Base-by-base conservation (phyloP, 345 rosid genomes). In the Melastoma malabathricum region DNA sequence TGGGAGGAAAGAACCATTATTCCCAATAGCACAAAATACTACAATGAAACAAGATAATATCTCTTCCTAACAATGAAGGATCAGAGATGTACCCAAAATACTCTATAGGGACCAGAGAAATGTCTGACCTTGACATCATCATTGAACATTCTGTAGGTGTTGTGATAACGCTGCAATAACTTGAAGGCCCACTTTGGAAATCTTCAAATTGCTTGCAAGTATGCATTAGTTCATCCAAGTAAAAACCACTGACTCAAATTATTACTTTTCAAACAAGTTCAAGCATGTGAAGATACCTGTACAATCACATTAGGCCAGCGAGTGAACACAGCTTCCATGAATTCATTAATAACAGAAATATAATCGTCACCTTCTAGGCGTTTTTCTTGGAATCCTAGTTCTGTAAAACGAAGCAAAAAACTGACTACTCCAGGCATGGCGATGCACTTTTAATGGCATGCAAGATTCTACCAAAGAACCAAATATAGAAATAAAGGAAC, bases 121-220 rank as follows among this genome's bases (percentile, higher is more conserved):
- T 69, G 86, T 95, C 95, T 92, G 98, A 68, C 96, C 96, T 92
- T 96, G 69, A 92, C 98, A 75, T 92, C 98, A 77, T 92, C 98
- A 15, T 92, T 92, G 61, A 92, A 92, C 98, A 92, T 92, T 65
- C 96, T 77, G 58, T 84, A 79, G 22, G 68, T 63, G 67, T 64
- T 63, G 75, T 96, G 82, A 54, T 84, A 92, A 19, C 89, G 75
- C 81, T 84, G 96, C 78, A 92, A 70, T 62, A 92, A 70, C 80
- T 86, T 86, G 75, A 92, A 84, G 46, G 98, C 98, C 98, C 98
- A 92, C 75, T 92, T 72, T 92, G 96, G 70, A 92, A 92, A 77
- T 92, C 98, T 75, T 92, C 98, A 68, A 92, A 92, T 95, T 92
- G 75, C 64, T 69, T 51, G 59, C 51, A 59, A 17, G 46, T 50